Base-by-base conservation (phyloP, 2,329 filamentous ascomycete genomes). In the Sphaerulina musiva region DNA sequence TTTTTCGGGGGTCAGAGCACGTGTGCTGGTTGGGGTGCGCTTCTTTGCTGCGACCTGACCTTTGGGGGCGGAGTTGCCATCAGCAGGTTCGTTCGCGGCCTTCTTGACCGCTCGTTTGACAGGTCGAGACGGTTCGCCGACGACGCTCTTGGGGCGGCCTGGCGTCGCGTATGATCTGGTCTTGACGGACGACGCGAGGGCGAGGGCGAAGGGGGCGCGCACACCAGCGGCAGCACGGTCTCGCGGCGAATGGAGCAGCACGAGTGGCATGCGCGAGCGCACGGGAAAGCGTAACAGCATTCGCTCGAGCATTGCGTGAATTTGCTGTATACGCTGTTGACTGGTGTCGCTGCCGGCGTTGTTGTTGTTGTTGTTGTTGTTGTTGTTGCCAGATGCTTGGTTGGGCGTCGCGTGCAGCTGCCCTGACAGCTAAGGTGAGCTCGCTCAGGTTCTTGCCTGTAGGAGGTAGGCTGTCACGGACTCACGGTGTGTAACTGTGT, bases 51-150 rank as follows among this genome's bases (percentile, higher is more conserved):
- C 55, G 42, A 56, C 42, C 51, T 56, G 54, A 46, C 63, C 56
- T 57, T 62, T 62, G 26, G 62, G 61, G 29, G 64, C 48, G 17
- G 59, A 57, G 20, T 53, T 57, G 12, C 54, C 57, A 48, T 58
- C 46, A 31, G 47, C 42, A 34, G 59, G 56, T 40, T 59, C 58
- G 8, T 59, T 34, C 31, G 64, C 59, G 26, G 54, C 48, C 46
- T 59, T 58, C 51, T 67, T 68, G 36, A 65, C 64, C 14, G 62
- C 57, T 36, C 65, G 64, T 54, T 68, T 68, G 29, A 68, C 63
- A 0, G 64, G 61, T 10, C 58, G 54, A 12, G 64, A 66, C 1
- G 66, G 64, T 53, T 68, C 66, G 51, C 65, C 66, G 20, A 67
- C 66, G n/a, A 63, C 63, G 38, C 56, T 62, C 53, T 64, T 63